Conservation (phyloP, 495 filamentous ascomycete genomes). For the Penicillium pancosmium region DNA sequence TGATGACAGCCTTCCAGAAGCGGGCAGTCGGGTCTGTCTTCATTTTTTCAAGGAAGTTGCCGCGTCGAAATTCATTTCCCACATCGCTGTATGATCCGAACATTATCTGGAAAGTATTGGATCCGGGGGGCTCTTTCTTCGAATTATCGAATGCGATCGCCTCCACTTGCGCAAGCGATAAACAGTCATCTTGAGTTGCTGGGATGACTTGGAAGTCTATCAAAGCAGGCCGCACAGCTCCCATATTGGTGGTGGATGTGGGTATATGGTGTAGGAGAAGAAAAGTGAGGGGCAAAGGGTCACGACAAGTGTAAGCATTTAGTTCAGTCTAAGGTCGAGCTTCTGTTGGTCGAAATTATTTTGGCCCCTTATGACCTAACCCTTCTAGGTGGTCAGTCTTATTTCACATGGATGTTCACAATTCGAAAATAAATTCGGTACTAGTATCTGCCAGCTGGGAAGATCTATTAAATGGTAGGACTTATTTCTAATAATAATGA, state of each 20-base stretch:
- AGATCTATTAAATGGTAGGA: too few species aligned
- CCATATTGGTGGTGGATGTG: not conserved
- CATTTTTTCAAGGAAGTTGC: not conserved
- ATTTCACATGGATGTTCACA: too few species aligned
- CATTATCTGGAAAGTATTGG: not conserved
- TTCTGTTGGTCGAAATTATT: too few species aligned
- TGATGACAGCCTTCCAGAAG: constrained; percentile 4
- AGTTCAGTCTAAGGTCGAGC: too few species aligned
- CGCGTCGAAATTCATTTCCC: not conserved
- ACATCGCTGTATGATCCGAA: not conserved
- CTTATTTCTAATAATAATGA: too few species aligned
- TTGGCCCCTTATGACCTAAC: too few species aligned
- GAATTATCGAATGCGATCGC: not conserved
- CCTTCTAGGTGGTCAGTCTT: too few species aligned
- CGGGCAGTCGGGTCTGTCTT: not conserved
- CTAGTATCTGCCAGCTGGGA: too few species aligned
- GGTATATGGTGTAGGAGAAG: not conserved
- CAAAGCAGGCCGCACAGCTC: not conserved
- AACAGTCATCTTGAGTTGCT: not conserved
- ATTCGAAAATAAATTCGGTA: too few species aligned
- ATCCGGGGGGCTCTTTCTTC: not conserved
- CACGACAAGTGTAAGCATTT: not conserved
- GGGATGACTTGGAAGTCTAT: constrained; percentile 1
- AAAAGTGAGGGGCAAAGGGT: not conserved
- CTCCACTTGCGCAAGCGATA: not conserved